Percentiles rank a stretch among this genome's conserved stretches.
Conservation (phyloP, 768 basidiomycete genomes). For the Calocera viscosa region DNA sequence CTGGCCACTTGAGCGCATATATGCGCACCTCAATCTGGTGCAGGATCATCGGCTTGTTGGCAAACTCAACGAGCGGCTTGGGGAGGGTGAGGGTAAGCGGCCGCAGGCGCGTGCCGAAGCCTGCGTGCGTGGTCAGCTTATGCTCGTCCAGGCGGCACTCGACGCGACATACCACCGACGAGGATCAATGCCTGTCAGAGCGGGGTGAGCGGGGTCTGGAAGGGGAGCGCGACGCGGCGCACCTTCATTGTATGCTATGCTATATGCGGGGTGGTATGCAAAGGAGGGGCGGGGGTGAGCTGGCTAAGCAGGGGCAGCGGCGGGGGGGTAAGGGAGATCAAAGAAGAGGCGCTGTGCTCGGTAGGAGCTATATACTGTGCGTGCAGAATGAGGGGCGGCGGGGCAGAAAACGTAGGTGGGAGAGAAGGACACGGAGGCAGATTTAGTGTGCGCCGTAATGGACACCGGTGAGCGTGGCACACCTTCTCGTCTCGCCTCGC, state of each 20-base stretch:
- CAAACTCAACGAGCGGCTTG: slow-evolving; percentile 32
- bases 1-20: slow-evolving; percentile 20
- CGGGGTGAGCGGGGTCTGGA: not conserved
- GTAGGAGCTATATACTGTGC: slow-evolving; percentile 7
- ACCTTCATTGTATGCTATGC: not conserved
- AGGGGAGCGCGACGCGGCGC: not conserved
- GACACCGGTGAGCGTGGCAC: no score
- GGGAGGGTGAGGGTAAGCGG: slow-evolving; percentile 36
- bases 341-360: not conserved
- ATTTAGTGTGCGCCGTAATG: no score
- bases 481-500: no score
- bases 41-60: slow-evolving; percentile 24
- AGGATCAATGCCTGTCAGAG: slow-evolving; percentile 31
- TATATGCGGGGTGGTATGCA: not conserved
- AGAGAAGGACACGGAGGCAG: no score
- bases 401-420: no score
- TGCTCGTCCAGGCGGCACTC: not conserved
- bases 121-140: slow-evolving; percentile 13
- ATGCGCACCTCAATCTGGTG: slow-evolving; percentile 38
- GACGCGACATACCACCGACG: slow-evolving; percentile 29
- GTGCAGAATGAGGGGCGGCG: no score
- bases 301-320: not conserved
- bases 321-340: not conserved
- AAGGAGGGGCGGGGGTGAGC: not conserved
- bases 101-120: slow-evolving; percentile 37